Base-by-base conservation (phyloP, 2,329 filamentous ascomycete species). In the Malbranchea cinnamomea region DNA sequence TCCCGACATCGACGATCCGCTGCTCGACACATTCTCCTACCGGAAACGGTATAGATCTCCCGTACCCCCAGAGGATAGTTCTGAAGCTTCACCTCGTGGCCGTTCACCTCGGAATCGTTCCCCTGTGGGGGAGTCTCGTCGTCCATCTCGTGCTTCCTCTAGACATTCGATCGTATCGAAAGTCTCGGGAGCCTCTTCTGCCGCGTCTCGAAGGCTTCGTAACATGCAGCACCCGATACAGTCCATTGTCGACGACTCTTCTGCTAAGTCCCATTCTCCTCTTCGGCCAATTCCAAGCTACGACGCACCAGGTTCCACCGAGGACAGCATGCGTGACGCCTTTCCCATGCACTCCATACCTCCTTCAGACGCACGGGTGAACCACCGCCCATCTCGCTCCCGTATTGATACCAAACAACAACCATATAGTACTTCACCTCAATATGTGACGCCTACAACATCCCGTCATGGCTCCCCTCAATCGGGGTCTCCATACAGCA, bases 381-480 rank as follows among this genome's bases (percentile, higher is more conserved):
- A 46, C 33, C 47, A 40, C 26, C 50, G 60, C 21, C 52, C 54
- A 14, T 47, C 56, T 26, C 50, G 56, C 21, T 53, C 56, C 28
- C 53, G 53, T 35, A 41, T 56, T 28, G 56, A 62, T 34, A 53
- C 53, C 13, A 53, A 59, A 22, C 60, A 64, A 32, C 37, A 41
- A 30, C n/a, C n/a, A n/a, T 70, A 68, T 42, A 62, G 63, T 14
- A 63, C 67, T 26, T 73, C 72, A n/a, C 67, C 74, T 22, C 65
- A 68, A 31, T 68, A 70, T 41, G 57, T 60, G 39, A 61, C 63
- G 13, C 63, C 69, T 12, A 64, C 56, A 30, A 65, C 62, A 29
- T 64, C 63, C 11, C 62, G 67, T 41, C 68, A 71, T 40, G 65
- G 64, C 26, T 76, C 74, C 11, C 71, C 74, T n/a, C 65, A 65